Percentiles rank a stretch among this genome's conserved stretches.
phyloP scores from a whole-genome alignment of 176 grass and related monocot genomes.

The Olyra latifolia region DNA sequence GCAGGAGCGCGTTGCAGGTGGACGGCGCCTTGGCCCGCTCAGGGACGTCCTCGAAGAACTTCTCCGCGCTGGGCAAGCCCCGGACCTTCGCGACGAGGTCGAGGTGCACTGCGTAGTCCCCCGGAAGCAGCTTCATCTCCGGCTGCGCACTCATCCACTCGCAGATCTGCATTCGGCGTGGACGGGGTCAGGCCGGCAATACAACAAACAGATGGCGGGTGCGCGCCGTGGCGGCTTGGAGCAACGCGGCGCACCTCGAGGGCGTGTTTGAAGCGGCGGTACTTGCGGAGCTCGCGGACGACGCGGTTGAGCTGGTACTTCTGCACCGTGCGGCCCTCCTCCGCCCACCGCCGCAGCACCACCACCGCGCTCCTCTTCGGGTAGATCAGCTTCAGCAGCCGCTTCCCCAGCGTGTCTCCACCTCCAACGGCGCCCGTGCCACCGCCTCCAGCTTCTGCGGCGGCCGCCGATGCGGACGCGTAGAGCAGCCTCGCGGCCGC shows the following conservation, averaged over 20 bases:
- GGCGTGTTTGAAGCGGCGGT: conserved; percentile 79
- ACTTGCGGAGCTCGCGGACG: conserved; percentile 82
- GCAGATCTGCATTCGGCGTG: conserved; percentile 46
- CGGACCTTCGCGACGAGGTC: conserved; percentile 83
- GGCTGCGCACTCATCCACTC: conserved; percentile 85
- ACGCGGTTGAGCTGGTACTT: conserved; percentile 94
- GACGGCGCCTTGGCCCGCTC: conserved; percentile 67
- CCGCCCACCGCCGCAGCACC: conserved; percentile 62
- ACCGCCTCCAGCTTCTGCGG: background rate
- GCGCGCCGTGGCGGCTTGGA: background rate
- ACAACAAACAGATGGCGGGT: conserved; percentile 32
- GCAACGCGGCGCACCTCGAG: conserved; percentile 48
- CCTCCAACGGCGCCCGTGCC: background rate
- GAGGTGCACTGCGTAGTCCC: conserved; percentile 84
- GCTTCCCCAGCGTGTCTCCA: conserved; percentile 55
- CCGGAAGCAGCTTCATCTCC: conserved; percentile 67
- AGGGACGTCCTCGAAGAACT: conserved; percentile 92
- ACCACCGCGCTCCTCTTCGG: conserved; percentile 72
- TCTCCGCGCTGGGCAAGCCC: conserved; percentile 66
- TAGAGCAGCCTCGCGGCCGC: conserved; percentile 30
- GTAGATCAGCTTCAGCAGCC: conserved; percentile 62
- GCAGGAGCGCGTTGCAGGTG: conserved; percentile 71
- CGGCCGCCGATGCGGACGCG: background rate
- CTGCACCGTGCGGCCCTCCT: conserved; percentile 65
- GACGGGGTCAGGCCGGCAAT: conserved; percentile 2